Percentiles rank a stretch among this genome's conserved stretches.
Conservation (phyloP, 1,284 basidiomycete genomes). For the Wallemia ichthyophaga region DNA sequence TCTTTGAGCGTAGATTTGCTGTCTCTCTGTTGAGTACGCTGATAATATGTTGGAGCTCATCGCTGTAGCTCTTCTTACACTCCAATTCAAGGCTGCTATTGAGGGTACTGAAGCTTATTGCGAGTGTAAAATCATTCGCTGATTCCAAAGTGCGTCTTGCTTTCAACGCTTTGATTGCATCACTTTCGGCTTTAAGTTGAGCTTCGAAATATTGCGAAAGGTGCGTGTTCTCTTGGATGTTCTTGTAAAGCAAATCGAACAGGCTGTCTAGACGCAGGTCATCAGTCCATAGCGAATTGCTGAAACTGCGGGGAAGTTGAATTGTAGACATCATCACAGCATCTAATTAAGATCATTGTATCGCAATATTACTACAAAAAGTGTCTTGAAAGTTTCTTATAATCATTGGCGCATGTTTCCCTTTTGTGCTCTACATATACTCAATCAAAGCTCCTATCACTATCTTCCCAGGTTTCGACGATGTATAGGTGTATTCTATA, state of each 20-base stretch:
- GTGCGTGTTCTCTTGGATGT: not conserved
- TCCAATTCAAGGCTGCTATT: not conserved
- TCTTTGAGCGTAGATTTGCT: not conserved
- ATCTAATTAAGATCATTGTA: no score
- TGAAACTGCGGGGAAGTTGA: not conserved
- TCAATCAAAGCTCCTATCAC: no score
- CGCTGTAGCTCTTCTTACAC: not conserved
- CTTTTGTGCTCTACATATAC: no score
- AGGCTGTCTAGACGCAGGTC: not conserved
- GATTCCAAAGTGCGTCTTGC: not conserved
- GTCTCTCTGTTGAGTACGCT: not conserved
- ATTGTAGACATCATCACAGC: not conserved
- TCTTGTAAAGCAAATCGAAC: not conserved
- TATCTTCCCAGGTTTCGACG: no score
- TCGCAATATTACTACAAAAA: no score
- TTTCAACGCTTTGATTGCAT: not conserved
- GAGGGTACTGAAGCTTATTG: not conserved
- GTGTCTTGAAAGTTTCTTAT: no score
- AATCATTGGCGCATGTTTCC: no score
- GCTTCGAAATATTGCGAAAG: not conserved
- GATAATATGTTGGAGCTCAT: not conserved
- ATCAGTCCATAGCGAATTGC: not conserved
- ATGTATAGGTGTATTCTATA: no score
- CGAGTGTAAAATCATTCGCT: not conserved
- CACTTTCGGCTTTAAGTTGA: not conserved